These are phyloP conservation scores for Colletotrichum simmondsii DNA, from an alignment of 2,329 filamentous ascomycete genomes.

Conservation along the genomic window DNA sequence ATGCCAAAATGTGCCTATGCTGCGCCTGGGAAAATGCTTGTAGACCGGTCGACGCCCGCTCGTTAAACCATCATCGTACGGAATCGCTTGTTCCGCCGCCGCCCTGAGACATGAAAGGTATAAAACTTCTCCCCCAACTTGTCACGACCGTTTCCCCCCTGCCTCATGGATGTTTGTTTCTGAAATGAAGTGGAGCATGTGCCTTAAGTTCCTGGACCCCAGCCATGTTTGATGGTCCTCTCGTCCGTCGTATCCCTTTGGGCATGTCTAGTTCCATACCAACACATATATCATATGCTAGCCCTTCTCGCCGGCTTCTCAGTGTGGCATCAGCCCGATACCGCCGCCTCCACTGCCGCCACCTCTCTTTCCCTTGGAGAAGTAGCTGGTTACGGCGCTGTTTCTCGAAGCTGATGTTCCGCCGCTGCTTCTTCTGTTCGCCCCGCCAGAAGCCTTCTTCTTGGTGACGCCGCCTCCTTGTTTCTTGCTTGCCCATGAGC, in stretches of 20 bases:
- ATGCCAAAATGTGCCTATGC: not conserved
- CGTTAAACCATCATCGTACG: conserved; percentile 7
- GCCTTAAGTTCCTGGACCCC: not conserved
- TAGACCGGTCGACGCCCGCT: conserved; percentile 7
- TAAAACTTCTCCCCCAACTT: not conserved
- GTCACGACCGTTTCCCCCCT: not conserved
- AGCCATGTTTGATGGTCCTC: not conserved
- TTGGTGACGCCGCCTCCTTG: conserved; percentile 35
- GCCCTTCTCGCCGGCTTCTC: conserved; percentile 16
- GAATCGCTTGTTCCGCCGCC: not conserved
- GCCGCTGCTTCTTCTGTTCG: conserved; percentile 27
- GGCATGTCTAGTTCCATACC: not conserved
- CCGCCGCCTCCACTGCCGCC: conserved; percentile 33
- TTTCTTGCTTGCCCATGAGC: conserved; percentile 12
- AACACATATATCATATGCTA: not conserved
- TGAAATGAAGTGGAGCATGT: not conserved
- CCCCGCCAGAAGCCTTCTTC: conserved; percentile 32
- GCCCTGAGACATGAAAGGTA: conserved; percentile 1
- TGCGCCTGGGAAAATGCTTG: conserved; percentile 16
- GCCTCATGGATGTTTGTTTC: not conserved
- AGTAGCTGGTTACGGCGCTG: conserved; percentile 16
- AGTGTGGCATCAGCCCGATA: conserved; percentile 53
- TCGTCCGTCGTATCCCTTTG: not conserved
- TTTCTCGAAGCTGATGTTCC: conserved; percentile 19
- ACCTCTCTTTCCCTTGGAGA: conserved; percentile 42